Evolutionary conservation across 1,139 yeast genomes (phyloP), one percentile per base, ranked within the genome.

Genomic region (Pneumocystis canis): DNA sequence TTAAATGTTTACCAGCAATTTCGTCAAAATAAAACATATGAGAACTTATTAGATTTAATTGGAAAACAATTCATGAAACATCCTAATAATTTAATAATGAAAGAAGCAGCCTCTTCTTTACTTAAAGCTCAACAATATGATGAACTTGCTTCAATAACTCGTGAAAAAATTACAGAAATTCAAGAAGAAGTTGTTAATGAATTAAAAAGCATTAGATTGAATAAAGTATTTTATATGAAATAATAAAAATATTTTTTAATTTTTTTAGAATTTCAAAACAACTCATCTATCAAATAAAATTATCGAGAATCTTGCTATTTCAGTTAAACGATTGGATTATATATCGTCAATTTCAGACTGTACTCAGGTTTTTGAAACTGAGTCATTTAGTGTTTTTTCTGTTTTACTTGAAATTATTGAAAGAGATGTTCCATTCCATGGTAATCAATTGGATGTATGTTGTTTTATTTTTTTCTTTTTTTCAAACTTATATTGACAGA

Each of bases 1-100:
- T 65, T 70, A 54, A 69, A 67, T n/a, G 62, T 68, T 6, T 72
- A 68, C 60, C 68, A 68, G 9, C 65, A 67, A 11, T 64, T 71
- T n/a, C 70, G 71, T 30, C 67, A 69, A 59, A 72, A 71, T 63
- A 58, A 65, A 16, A 66, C 66, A 25, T 70, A 69, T 58, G 67
- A 64, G n/a, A 66, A 60, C 18, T 64, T 70, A 4, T 64, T 73
- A 32, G 65, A 66, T 20, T 63, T 58, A 16, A 66, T 70, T 14
- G 63, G 69, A 20, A 67, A 68, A 58, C 67, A 69, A 39, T 73
- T 72, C 63, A 65, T 33, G 60, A 41, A 62, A 5, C 66, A 66
- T 47, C 53, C 58, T n/a, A 63, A 65, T 18, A 57, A 63, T 6
- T 53, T 60, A 20, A 54, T 67, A 5, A 62, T 60, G 33, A 61